These are phyloP conservation scores for Suillus plorans DNA, from an alignment of 768 basidiomycete genomes.

Conservation along the genomic window DNA sequence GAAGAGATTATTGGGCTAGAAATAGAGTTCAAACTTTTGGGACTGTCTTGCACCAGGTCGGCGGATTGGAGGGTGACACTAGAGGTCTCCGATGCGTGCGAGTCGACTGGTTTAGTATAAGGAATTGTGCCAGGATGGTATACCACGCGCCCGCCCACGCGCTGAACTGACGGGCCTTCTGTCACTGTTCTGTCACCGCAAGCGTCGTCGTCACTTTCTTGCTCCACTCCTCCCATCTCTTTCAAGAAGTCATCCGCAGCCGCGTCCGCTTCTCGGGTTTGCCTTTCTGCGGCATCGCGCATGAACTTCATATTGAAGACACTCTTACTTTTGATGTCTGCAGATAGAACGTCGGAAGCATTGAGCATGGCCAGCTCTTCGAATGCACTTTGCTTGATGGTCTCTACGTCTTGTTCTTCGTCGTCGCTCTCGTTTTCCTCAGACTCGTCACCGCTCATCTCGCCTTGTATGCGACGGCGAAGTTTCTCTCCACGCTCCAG, in stretches of 20 bases:
- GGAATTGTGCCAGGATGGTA: conserved; percentile 52
- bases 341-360: conserved; percentile 30
- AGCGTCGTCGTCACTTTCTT: conserved; percentile 30
- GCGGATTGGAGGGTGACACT: conserved; percentile 67
- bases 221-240: conserved; percentile 55
- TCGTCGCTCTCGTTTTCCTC: conserved; percentile 43
- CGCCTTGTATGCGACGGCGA: conserved; percentile 71
- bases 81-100: conserved; percentile 55
- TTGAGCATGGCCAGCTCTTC: conserved; percentile 68
- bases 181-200: conserved; percentile 30
- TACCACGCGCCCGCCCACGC: conserved; percentile 66
- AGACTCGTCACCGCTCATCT: conserved; percentile 55
- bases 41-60: conserved; percentile 42
- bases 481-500: conserved; percentile 78
- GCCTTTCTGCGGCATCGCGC: conserved; percentile 83
- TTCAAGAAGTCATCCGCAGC: conserved; percentile 71
- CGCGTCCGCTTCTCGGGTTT: conserved; percentile 52
- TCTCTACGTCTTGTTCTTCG: conserved; percentile 39
- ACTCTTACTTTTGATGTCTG: conserved; percentile 51
- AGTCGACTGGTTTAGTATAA: conserved; percentile 23
- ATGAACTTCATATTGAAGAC: conserved; percentile 98
- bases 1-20: conserved; percentile 18
- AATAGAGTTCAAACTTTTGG: conserved; percentile 12
- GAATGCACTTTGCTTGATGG: conserved; percentile 67
- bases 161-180: conserved; percentile 42